phyloP scores from a whole-genome alignment of 306 rosid genomes.

The Luffa aegyptiaca region DNA sequence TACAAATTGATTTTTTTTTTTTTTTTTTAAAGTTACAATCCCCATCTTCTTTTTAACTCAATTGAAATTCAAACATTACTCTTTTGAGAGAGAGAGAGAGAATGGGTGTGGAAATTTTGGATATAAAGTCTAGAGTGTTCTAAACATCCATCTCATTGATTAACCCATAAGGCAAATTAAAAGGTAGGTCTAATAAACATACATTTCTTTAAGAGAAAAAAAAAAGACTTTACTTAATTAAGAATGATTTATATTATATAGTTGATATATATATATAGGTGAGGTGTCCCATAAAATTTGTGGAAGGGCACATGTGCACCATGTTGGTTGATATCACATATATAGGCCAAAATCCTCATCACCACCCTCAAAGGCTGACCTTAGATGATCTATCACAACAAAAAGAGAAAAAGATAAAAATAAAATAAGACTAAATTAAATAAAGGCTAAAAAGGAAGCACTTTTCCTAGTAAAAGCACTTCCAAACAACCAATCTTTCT shows the following conservation, averaged over 20 bases:
- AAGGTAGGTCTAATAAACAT: neutral
- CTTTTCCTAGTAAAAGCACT: neutral
- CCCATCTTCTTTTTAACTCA: too few relatives aligned
- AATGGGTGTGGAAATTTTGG: neutral
- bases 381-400: neutral
- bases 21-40: too few relatives aligned
- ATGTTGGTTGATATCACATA: neutral
- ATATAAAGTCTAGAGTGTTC: neutral
- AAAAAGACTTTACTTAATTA: neutral
- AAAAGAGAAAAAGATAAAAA: neutral
- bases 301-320: neutral
- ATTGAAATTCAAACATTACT: too few relatives aligned
- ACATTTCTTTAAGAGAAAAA: neutral
- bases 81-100: too few relatives aligned
- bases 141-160: neutral
- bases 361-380: neutral
- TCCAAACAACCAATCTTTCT: neutral
- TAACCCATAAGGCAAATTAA: neutral
- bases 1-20: too few relatives aligned
- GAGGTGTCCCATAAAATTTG: neutral
- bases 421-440: neutral
- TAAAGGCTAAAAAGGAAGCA: neutral
- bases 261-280: neutral
- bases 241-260: neutral
- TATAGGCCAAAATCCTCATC: neutral